Evolutionary conservation across 2,329 filamentous ascomycete species (phyloP), one percentile per base, ranked within the genome.

Genomic region (Aspergillus piperis): DNA sequence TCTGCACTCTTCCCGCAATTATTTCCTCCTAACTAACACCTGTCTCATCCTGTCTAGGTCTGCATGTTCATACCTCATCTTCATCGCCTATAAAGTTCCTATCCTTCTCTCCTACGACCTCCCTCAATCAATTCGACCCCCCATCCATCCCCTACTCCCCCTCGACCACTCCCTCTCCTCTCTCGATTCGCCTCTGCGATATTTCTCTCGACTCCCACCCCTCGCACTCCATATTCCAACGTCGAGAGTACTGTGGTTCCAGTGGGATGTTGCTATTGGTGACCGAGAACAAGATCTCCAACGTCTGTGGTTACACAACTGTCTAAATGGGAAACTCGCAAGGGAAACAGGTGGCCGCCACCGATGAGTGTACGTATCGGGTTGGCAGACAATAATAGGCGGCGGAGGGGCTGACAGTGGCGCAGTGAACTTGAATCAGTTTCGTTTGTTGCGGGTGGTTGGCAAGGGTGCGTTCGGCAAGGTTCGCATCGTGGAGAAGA

Each of bases 391-490:
- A 13, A 19, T 10, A 6, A 3, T 21, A n/a, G 27, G 39, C 39
- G 42, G 32, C 3, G 38, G n/a, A 41, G 65, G 63, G 65, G 58
- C 68, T 70, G 56, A 70, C 57, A 17, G 61, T 50, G 55, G 51
- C 47, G 60, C 70, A 96, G 95, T 96, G 70, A 98, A 94, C 77
- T 88, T 99, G 70, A 97, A 97, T 74, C 95, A 99, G 79, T 99
- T 99, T 78, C 91, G 94, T 67, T 84, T 99, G 58, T 82, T 98
- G 66, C 89, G 95, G 73, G 95, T 99, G 65, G 95, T 99, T 68
- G 95, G 95, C 67, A 96, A 96, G 78, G 95, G 95, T 71, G 95
- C 95, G 59, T 99, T 99, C 82, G 95, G 95, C 72, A 99, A 99
- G 80, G 95, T 99, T 63, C 90, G 95, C 72, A 99, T 99, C 68